Conservation (phyloP, 164 flowering plant genomes). For the Echeveria elegans region DNA sequence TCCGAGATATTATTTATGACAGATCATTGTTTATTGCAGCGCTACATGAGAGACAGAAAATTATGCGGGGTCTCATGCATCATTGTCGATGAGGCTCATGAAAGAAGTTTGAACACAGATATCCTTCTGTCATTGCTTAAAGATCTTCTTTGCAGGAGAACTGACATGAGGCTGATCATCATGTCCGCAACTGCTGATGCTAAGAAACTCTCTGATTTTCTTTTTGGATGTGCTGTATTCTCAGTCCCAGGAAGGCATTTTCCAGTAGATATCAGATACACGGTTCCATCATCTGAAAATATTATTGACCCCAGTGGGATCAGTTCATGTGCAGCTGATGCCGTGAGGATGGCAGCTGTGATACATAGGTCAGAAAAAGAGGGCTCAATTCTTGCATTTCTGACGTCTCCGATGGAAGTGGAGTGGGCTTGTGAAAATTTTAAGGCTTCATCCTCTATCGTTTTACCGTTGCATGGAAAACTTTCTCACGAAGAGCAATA, state of each 20-base stretch:
- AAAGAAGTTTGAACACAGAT: slow-evolving; percentile 93
- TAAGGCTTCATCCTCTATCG: slow-evolving; percentile 36
- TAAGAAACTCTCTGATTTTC: slow-evolving; percentile 62
- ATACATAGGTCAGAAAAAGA: slow-evolving; percentile 58
- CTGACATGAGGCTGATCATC: slow-evolving; percentile 67
- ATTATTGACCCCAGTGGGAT: slow-evolving; percentile 18
- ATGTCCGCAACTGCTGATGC: slow-evolving; percentile 99
- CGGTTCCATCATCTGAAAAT: slow-evolving; percentile 25
- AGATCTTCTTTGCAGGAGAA: slow-evolving; percentile 44
- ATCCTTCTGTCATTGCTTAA: slow-evolving; percentile 74
- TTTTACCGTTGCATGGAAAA: slow-evolving; percentile 86
- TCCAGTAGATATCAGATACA: slow-evolving; percentile 76
- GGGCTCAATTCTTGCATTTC: slow-evolving; percentile 84
- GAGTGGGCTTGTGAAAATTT: slow-evolving; percentile 95
- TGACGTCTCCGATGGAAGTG: slow-evolving; percentile 86
- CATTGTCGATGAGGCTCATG: slow-evolving; percentile 97
- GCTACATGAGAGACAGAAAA: slow-evolving; percentile 61
- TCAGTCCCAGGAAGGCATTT: slow-evolving; percentile 71
- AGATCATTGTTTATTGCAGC: slow-evolving; percentile 83
- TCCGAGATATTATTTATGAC: slow-evolving; percentile 66
- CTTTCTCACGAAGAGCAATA: slow-evolving; percentile 73
- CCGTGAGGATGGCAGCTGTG: slow-evolving; percentile 46
- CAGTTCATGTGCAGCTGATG: slow-evolving; percentile 60
- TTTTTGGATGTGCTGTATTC: slow-evolving; percentile 54
- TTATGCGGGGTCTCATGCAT: slow-evolving; percentile 62